Base-by-base conservation (phyloP, 2,329 filamentous ascomycete genomes). In the Aureobasidium melanogenum region DNA sequence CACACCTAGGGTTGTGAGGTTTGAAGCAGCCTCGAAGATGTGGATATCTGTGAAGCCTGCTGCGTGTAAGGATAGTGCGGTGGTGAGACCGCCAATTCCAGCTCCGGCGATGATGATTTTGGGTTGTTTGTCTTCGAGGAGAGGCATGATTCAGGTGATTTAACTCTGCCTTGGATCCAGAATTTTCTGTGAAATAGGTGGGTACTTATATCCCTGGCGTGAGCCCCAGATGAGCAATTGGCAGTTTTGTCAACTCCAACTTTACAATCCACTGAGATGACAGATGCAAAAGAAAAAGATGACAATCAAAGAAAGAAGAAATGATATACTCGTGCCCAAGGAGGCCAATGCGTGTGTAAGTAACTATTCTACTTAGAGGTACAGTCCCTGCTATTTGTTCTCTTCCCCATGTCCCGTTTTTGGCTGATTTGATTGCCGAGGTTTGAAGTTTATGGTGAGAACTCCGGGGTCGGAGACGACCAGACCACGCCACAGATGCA, bases 11-110 rank as follows among this genome's bases (percentile, higher is more conserved):
- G 75, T 74, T 7, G 74, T 76, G 9, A 79, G 69, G n/a, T 70
- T 68, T 2, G 70, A 70, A 8, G 73, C 72, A 2, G 76, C 72
- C 63, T 79, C 77, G 65, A 75, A 79, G 26, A 79, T 69, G 44
- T 74, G 66, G 52, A 79, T 73, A 65, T 77, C 70, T n/a, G 67
- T 75, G 46, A 86, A 84, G 43, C 73, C 72, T 61, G 81, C 74
- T 32, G 78, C 72, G 61, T 84, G 77, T 0, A 87, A 73, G 2
- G 80, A 75, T 0, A 87, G 74, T 0, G 82, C 82, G 0, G 86
- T 74, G 0, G 77, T 75, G 7, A 86, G 77, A 41, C 83, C 83
- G 15, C 76, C 73, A 22, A 80, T 73, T 28, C 79, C 78, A 3
- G 77, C 76, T 19, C 79, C 79, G 43, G 80, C 76, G 58, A 81